These are phyloP conservation scores for Paraphaeosphaeria minitans DNA, from an alignment of 2,329 filamentous ascomycete genomes.

Conservation along the genomic window DNA sequence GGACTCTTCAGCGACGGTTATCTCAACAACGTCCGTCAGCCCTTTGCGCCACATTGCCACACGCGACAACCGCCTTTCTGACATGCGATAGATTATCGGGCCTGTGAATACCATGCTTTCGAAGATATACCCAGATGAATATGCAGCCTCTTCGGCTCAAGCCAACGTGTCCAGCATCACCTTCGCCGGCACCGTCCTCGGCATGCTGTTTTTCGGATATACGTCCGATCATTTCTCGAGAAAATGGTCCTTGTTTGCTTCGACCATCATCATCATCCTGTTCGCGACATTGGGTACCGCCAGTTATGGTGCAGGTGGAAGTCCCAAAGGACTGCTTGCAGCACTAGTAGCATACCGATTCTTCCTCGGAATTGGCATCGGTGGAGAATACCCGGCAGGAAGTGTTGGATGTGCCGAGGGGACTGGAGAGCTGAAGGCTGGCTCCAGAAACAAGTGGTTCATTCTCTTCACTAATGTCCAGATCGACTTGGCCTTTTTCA, in stretches of 20 bases:
- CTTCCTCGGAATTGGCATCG: conserved; percentile 75
- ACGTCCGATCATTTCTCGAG: conserved; percentile 84
- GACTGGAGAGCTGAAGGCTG: conserved; percentile 78
- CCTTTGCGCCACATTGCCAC: conserved; percentile 11
- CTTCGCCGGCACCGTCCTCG: conserved; percentile 84
- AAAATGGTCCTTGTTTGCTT: conserved; percentile 78
- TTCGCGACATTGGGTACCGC: conserved; percentile 82
- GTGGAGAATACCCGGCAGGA: conserved; percentile 80
- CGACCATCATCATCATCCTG: conserved; percentile 81
- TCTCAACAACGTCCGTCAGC: conserved; percentile 72
- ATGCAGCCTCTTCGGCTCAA: conserved; percentile 69
- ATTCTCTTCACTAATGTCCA: conserved; percentile 83
- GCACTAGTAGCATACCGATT: conserved; percentile 84
- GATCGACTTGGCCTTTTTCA: conserved; percentile 84
- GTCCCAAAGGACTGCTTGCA: conserved; percentile 72
- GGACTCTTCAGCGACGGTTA: conserved; percentile 93
- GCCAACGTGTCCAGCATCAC: conserved; percentile 81
- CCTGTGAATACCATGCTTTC: conserved; percentile 79
- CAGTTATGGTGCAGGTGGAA: conserved; percentile 75
- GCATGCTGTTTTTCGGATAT: conserved; percentile 80
- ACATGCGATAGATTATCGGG: conserved; percentile 71
- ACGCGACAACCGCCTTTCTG: conserved; percentile 15
- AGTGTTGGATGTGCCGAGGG: conserved; percentile 84
- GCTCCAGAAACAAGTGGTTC: conserved; percentile 85
- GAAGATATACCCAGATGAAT: conserved; percentile 71